phyloP scores from a whole-genome alignment of 805 yeast species.

The Teunomyces gatunensis region DNA sequence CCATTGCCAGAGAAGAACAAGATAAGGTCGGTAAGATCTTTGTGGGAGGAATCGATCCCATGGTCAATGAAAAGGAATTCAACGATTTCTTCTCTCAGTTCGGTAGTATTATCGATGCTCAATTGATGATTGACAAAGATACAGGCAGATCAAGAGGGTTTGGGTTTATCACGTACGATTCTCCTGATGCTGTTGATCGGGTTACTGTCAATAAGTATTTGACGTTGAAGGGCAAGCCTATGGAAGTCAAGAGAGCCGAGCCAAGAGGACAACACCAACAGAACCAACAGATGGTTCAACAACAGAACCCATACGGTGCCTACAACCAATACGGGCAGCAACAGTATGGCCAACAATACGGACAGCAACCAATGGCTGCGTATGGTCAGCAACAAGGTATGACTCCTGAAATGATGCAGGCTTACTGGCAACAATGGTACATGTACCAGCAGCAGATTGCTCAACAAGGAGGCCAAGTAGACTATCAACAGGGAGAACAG shows the following conservation, averaged over 20 bases:
- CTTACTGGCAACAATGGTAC: slow-evolving; percentile 66
- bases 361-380: slow-evolving; percentile 17
- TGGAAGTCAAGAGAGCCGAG: slow-evolving; percentile 83
- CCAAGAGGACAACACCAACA: slow-evolving; percentile 69
- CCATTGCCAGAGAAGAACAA: slow-evolving; percentile 96
- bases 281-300: slow-evolving; percentile 23
- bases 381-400: slow-evolving; percentile 22
- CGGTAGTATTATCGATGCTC: slow-evolving; percentile 93
- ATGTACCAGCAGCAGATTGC: slow-evolving; percentile 56
- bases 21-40: slow-evolving; percentile 95
- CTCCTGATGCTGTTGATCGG: slow-evolving; percentile 89
- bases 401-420: slow-evolving; percentile 59
- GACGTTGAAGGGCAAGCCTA: slow-evolving; percentile 78
- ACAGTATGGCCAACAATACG: slow-evolving; percentile 26
- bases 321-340: slow-evolving; percentile 25
- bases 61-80: slow-evolving; percentile 88
- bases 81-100: slow-evolving; percentile 80
- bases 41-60: slow-evolving; percentile 95
- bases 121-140: slow-evolving; percentile 94
- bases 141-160: slow-evolving; percentile 96
- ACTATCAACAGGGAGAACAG: slow-evolving; percentile 16
- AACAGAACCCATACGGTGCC: slow-evolving; percentile 25
- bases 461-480: slow-evolving; percentile 21
- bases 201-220: slow-evolving; percentile 81
- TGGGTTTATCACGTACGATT: slow-evolving; percentile 93